Percentiles rank a stretch among this genome's conserved stretches.
Conservation (phyloP, 1,284 basidiomycete genomes). For the Microbotryum saponariae region DNA sequence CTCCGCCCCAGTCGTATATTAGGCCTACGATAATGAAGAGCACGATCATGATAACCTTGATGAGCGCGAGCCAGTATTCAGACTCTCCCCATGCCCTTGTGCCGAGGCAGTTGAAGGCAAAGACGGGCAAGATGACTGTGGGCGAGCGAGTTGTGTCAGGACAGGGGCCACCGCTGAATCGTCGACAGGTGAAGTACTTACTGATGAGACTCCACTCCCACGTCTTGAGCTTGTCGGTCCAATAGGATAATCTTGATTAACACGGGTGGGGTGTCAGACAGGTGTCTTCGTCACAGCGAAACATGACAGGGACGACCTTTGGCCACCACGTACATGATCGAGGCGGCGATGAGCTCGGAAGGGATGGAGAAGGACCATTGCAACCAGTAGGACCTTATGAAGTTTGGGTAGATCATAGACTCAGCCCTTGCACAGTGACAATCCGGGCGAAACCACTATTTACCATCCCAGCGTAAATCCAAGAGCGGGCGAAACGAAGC, state of each 20-base stretch:
- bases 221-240: constrained; percentile 9
- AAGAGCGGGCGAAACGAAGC: constrained; percentile 14
- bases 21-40: constrained; percentile 24
- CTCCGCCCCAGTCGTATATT: constrained; percentile 52
- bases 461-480: constrained; percentile 19
- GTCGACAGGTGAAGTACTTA: too few species aligned
- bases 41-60: constrained; percentile 26
- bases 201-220: constrained; percentile 25
- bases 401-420: not conserved
- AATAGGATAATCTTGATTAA: not conserved
- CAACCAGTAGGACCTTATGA: constrained; percentile 2
- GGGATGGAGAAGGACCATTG: constrained; percentile 22
- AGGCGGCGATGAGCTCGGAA: constrained; percentile 5
- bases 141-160: too few species aligned
- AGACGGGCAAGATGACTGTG: constrained; percentile 21
- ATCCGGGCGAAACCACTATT: not conserved
- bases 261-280: too few species aligned
- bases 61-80: constrained; percentile 16
- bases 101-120: constrained; percentile 16
- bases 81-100: constrained; percentile 12
- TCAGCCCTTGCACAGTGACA: not conserved
- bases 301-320: too few species aligned
- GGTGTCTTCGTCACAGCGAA: too few species aligned
- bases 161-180: too few species aligned
- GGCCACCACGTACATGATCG: not conserved